Evolutionary conservation across 2,329 filamentous ascomycete species (phyloP), one percentile per base, ranked within the genome.

Genomic region (Cercospora janseana): DNA sequence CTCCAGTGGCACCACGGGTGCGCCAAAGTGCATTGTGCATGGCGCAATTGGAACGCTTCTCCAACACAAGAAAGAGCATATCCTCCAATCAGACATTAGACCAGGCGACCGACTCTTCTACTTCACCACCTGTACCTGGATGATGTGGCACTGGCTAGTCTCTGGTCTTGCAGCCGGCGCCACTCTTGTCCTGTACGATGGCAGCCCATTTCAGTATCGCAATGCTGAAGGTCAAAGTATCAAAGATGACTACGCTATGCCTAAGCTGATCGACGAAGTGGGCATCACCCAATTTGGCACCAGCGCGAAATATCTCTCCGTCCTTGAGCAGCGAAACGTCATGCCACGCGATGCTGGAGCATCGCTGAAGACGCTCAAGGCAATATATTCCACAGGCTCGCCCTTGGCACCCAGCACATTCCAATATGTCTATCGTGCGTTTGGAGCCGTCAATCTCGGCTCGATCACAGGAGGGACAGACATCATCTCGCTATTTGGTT

Each of bases 91-190:
- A 67, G 89, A 90, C 16, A 82, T 98, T 56, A 77, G 79, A 6
- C 79, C 85, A 0, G 74, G 76, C 2, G 88, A 90, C 32, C 80
- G 85, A 15, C 78, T 96, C 64, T 87, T 96, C 69, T 96, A 96
- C 73, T 96, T 91, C 72, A 95, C 90, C 1, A 96, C 91, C 3
- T 90, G 86, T 8, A 94, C 89, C 0, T 96, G 91, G 93, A 97
- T 98, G 91, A 97, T 97, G 92, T 96, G 91, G 90, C 92, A 97
- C 68, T 97, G 92, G 91, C 84, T 91, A 31, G 80, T 96, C 15
- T 92, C 88, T 1, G 88, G 85, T 4, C 81, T 97, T 3, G 87
- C 91, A 7, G 84, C 82, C 23, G 92, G 92, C 46, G 81, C 87
- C 8, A 92, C 88, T 0, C 75, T 97, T 9, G 79, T 97, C 15